phyloP scores from a whole-genome alignment of 2,329 filamentous ascomycete species.

The Neofusicoccum umdonicola region DNA sequence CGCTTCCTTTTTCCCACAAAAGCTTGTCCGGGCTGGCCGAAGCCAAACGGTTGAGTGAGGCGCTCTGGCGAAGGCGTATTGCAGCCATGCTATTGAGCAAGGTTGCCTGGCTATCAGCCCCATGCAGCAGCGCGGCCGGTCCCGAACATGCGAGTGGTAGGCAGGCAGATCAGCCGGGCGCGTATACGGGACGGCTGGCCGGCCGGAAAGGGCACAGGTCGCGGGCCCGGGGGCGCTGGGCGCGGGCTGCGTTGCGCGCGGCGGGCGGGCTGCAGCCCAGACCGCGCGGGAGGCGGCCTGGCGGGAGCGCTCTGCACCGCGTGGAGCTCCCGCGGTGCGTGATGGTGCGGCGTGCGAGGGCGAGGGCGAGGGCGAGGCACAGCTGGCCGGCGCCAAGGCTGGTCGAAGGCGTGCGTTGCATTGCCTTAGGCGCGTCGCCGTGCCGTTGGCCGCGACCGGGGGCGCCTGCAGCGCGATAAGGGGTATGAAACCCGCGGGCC shows the following conservation, averaged over 20 bases:
- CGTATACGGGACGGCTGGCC: conserved; percentile 17
- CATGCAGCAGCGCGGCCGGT: conserved; percentile 15
- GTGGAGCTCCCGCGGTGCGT: neutral
- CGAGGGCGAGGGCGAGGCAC: neutral
- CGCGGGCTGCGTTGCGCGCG: neutral
- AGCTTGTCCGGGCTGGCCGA: neutral
- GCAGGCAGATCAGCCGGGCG: conserved; percentile 17
- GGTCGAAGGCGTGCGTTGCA: conserved; percentile 2
- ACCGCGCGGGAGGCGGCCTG: neutral
- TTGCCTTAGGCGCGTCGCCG: conserved; percentile 4
- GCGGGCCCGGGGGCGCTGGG: neutral
- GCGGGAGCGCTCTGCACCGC: too few species aligned
- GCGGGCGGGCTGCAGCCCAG: neutral
- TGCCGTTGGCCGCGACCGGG: conserved; percentile 8
- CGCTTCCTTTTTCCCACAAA: conserved; percentile 4
- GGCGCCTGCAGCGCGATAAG: conserved; percentile 14
- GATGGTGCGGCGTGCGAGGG: neutral
- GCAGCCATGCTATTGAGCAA: conserved; percentile 12
- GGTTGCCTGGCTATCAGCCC: conserved; percentile 2
- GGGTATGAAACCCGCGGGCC: conserved; percentile 13
- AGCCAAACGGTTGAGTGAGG: conserved; percentile 11
- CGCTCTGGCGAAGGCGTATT: conserved; percentile 11
- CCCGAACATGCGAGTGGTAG: conserved; percentile 18
- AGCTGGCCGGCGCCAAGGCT: neutral
- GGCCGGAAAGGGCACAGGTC: neutral